Evolutionary conservation across 192 early-diverging fungal species (phyloP), one percentile per base, ranked within the genome.

Genomic region (Coemansia sp.): DNA sequence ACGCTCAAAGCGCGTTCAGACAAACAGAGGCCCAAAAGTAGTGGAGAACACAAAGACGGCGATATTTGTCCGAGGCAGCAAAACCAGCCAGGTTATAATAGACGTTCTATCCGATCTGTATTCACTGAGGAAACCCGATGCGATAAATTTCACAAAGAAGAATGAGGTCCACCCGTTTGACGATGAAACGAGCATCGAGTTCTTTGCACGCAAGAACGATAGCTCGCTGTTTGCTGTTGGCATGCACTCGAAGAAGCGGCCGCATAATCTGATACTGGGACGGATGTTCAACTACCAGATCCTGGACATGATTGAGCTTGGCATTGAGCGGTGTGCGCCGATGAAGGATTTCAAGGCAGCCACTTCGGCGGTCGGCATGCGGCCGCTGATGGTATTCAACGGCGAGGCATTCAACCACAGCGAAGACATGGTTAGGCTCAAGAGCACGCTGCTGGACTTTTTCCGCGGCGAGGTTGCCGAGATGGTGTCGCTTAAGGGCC

Each of bases 151-250:
- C 76, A 86, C 87, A 68, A 96, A 95, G 72, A 96, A 94, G 77
- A 98, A 99, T 71, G 91, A 95, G 64, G 89, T 99, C 65, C 92
- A 93, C 48, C 98, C 98, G 38, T 99, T 99, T 71, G 98, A 99
- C 68, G 92, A 98, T 66, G 89, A 94, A 13, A 89, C 91, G 26
- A 88, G 89, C 44, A 82, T 97, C 32, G 93, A 99, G 82, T 97
- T 98, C 64, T 93, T 98, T 65, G 89, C 92, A n/a, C 87, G 89
- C 73, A 99, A 98, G 84, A 98, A 98, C 77, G 96, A 99, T 84
- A 85, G 92, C 61, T 91, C 95, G 2, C 84, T 98, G 21, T 91
- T 98, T 67, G 89, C 95, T 45, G 79, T 98, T 23, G 96, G 93
- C 56, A 90, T 87, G 44, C 96, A 98, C 79, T 91, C 89, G 64